A percentile compares a stretch with the other conserved stretches of the same genome.
phyloP scores from a whole-genome alignment of 2,329 filamentous ascomycete genomes.

The Monosporascus sp. region DNA sequence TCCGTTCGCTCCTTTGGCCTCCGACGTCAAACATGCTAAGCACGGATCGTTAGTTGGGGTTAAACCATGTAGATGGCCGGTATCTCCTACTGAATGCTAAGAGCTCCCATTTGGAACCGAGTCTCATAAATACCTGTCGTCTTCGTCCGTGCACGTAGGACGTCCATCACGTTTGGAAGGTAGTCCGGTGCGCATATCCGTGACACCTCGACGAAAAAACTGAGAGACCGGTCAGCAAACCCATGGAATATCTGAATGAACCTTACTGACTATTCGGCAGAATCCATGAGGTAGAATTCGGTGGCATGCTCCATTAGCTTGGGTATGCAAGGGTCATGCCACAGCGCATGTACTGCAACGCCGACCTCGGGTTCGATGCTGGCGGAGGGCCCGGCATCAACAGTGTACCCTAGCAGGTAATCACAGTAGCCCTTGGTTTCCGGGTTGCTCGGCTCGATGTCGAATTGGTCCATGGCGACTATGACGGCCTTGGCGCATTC shows the following conservation, averaged over 20 bases:
- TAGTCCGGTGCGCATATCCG: conserved; percentile 83
- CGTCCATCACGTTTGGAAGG: conserved; percentile 89
- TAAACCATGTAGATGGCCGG: neutral
- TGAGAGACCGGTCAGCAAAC: conserved; percentile 34
- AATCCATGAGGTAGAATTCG: conserved; percentile 99
- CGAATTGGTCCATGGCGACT: conserved; percentile 85
- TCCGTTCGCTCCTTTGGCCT: conserved; percentile 92
- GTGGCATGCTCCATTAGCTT: conserved; percentile 88
- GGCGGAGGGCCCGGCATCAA: conserved; percentile 85
- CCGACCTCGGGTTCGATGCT: conserved; percentile 77
- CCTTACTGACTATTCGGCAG: conserved; percentile 75
- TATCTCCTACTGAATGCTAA: conserved; percentile 86
- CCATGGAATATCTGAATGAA: neutral
- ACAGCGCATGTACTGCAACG: conserved; percentile 77
- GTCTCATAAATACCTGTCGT: conserved; percentile 99
- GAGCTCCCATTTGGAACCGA: conserved; percentile 94
- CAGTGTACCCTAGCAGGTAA: conserved; percentile 79
- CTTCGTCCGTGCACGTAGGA: conserved; percentile 91
- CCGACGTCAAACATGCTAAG: conserved; percentile 97
- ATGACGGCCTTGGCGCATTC: conserved; percentile 95
- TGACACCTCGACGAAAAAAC: conserved; percentile 91
- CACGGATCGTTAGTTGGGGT: conserved; percentile 16
- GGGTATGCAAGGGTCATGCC: conserved; percentile 81
- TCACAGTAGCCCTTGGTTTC: conserved; percentile 70
- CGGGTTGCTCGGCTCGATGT: conserved; percentile 69